phyloP scores from a whole-genome alignment of 2,329 filamentous ascomycete species.

The Paraconiothyrium sp. region DNA sequence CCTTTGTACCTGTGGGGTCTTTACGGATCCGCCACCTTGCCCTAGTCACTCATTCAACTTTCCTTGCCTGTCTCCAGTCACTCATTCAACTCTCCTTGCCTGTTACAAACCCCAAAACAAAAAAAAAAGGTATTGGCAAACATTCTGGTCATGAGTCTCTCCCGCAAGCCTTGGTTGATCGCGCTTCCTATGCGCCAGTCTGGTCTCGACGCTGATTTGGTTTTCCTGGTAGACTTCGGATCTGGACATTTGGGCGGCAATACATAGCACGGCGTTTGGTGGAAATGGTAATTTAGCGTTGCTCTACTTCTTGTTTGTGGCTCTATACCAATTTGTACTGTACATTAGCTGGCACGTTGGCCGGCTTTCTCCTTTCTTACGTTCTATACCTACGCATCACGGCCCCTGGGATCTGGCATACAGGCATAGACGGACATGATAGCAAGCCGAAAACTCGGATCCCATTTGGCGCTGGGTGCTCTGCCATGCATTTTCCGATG shows the following conservation, averaged over 20 bases:
- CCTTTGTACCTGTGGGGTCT: constrained; percentile 47
- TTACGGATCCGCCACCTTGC: constrained; percentile 32
- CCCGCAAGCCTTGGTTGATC: constrained; percentile 11
- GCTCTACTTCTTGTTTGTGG: constrained; percentile 19
- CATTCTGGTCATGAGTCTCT: constrained; percentile 18
- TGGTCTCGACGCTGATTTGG: background rate
- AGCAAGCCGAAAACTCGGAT: constrained; percentile 7
- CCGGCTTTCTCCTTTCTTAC: constrained; percentile 21
- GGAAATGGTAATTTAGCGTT: constrained; percentile 13
- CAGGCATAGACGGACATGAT: constrained; percentile 19
- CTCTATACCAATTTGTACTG: constrained; percentile 41
- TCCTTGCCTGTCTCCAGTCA: constrained; percentile 16
- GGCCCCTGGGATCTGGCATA: constrained; percentile 21
- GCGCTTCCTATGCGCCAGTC: background rate
- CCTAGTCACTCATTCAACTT: constrained; percentile 22
- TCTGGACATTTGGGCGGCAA: background rate
- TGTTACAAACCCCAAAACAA: constrained; percentile 4
- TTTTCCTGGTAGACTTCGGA: background rate
- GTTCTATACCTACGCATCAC: constrained; percentile 14
- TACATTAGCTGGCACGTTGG: constrained; percentile 29
- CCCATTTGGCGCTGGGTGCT: constrained; percentile 9
- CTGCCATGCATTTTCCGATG: background rate
- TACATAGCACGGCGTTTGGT: constrained; percentile 40
- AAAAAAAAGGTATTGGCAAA: constrained; percentile 26
- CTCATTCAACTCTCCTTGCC: constrained; percentile 22